These are phyloP conservation scores for Ilyonectria robusta DNA, from an alignment of 2,329 filamentous ascomycete genomes.

Conservation along the genomic window DNA sequence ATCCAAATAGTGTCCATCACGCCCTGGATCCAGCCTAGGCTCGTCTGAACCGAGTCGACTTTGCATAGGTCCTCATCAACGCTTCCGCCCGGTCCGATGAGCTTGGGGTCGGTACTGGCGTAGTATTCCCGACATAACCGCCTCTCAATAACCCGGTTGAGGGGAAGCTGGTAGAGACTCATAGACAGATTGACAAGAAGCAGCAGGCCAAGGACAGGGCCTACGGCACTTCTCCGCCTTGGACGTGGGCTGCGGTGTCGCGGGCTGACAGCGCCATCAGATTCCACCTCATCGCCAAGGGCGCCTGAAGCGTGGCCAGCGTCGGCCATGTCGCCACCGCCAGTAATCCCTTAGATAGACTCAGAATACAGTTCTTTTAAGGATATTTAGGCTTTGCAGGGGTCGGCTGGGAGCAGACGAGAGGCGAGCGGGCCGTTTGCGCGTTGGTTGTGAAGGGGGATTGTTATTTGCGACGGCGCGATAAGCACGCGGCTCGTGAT, in stretches of 20 bases:
- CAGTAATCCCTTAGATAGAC: neutral
- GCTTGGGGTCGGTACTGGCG: slow-evolving; percentile 53
- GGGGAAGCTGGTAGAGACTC: slow-evolving; percentile 63
- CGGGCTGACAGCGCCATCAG: slow-evolving; percentile 9
- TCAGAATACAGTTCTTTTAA: neutral
- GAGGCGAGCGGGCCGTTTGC: neutral
- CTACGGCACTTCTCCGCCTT: slow-evolving; percentile 19
- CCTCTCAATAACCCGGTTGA: slow-evolving; percentile 62
- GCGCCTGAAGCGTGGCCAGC: neutral
- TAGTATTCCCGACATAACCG: slow-evolving; percentile 68
- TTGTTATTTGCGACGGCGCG: neutral
- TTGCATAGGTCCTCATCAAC: slow-evolving; percentile 69
- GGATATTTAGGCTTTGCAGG: neutral
- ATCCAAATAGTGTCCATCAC: slow-evolving; percentile 64
- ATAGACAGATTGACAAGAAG: slow-evolving; percentile 63
- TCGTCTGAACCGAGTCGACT: slow-evolving; percentile 63
- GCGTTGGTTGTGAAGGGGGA: neutral
- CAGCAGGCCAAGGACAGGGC: slow-evolving; percentile 56
- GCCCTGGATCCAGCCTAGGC: slow-evolving; percentile 67
- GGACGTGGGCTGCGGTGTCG: slow-evolving; percentile 11
- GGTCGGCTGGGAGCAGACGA: too few relatives aligned
- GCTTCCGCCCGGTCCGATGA: slow-evolving; percentile 50
- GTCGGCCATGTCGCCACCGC: slow-evolving; percentile 8
- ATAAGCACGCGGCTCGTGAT: slow-evolving; percentile 4
- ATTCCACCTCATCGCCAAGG: slow-evolving; percentile 1